These are phyloP conservation scores for Penicillium crystallinum DNA, from an alignment of 495 filamentous ascomycete genomes.

Conservation along the genomic window DNA sequence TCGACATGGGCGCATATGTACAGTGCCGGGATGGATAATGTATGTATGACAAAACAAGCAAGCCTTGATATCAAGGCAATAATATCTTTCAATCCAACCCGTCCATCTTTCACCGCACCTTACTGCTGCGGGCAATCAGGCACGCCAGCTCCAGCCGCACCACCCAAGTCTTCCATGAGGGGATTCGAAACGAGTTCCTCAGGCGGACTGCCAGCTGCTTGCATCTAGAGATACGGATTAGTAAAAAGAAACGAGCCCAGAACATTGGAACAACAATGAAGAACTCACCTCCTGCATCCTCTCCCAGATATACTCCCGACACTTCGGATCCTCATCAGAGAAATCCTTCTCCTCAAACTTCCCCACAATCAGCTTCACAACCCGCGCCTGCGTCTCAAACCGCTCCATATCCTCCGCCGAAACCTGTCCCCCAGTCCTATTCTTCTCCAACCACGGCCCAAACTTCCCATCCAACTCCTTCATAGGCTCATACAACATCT, in stretches of 20 bases:
- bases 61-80: background rate
- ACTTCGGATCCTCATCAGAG: constrained; percentile 70
- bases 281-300: constrained; percentile 87
- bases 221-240: constrained; percentile 61
- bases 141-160: constrained; percentile 20
- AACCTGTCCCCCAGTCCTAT: constrained; percentile 55
- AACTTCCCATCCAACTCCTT: constrained; percentile 92
- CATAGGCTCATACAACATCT: constrained; percentile 98
- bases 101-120: constrained; percentile 2
- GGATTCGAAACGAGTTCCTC: constrained; percentile 81
- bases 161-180: constrained; percentile 33
- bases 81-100: background rate
- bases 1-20: constrained; percentile 24
- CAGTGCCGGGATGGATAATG: constrained; percentile 21
- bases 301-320: constrained; percentile 91
- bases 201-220: constrained; percentile 86
- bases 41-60: background rate
- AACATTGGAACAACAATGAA: background rate
- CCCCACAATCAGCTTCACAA: constrained; percentile 82
- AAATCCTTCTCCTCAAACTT: constrained; percentile 80
- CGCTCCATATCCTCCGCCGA: constrained; percentile 64
- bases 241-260: too few species aligned
- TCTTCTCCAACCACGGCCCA: constrained; percentile 78
- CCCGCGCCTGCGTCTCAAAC: constrained; percentile 72
- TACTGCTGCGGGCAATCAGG: constrained; percentile 43